Percentiles rank a stretch among this genome's conserved stretches.
Conservation (phyloP, 2,329 filamentous ascomycete genomes). For the Sphaerulina vaccinii region DNA sequence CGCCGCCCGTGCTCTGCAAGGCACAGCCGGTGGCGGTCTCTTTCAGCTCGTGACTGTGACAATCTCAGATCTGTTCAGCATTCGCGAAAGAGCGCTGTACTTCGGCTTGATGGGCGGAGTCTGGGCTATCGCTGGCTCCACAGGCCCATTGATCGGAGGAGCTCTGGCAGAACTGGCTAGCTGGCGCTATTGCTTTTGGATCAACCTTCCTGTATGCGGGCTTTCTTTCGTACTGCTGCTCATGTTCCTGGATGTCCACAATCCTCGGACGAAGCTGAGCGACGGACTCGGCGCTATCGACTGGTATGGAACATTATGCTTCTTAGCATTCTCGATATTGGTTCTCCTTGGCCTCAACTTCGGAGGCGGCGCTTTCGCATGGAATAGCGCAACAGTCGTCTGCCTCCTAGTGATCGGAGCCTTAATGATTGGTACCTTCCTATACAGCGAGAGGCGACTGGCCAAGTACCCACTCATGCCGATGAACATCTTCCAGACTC, state of each 20-base stretch:
- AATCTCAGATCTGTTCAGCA: conserved; percentile 56
- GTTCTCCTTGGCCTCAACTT: conserved; percentile 55
- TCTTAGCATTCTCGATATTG: conserved; percentile 53
- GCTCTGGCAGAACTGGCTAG: not conserved
- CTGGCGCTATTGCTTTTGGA: conserved; percentile 56
- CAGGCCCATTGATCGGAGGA: not conserved
- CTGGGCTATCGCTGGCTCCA: not conserved
- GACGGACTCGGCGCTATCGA: conserved; percentile 54
- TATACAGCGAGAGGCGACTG: conserved; percentile 62
- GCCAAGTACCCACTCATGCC: conserved; percentile 69
- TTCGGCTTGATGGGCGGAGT: conserved; percentile 42
- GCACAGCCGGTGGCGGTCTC: conserved; percentile 54
- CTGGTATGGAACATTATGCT: conserved; percentile 54
- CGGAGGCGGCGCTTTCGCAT: conserved; percentile 54
- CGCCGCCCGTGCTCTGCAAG: conserved; percentile 54
- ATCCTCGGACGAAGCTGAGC: conserved; percentile 51
- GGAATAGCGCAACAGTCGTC: conserved; percentile 56
- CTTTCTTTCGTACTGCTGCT: conserved; percentile 51
- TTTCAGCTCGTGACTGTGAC: conserved; percentile 53
- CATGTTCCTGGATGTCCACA: conserved; percentile 56
- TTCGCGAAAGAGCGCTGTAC: conserved; percentile 42
- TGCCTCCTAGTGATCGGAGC: conserved; percentile 54
- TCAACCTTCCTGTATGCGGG: conserved; percentile 55
- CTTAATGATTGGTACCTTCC: conserved; percentile 52
- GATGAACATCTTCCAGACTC: conserved; percentile 57